A percentile compares a stretch with the other conserved stretches of the same genome.
These are phyloP conservation scores for Lactarius quietus DNA, from an alignment of 768 basidiomycete species.

Conservation along the genomic window DNA sequence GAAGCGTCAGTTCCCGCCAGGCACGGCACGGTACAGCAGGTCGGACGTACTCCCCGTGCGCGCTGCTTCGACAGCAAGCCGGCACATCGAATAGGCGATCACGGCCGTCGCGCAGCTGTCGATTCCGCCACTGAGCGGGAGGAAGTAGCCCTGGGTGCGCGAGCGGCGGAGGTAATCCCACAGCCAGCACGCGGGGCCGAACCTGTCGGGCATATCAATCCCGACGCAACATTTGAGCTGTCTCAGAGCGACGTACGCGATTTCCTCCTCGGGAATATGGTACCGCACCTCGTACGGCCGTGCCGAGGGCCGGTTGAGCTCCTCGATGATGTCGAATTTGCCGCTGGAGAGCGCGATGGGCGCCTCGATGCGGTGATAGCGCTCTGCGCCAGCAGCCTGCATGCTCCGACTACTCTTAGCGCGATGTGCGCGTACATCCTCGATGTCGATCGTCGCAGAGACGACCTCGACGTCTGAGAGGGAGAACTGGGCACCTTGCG, in stretches of 20 bases:
- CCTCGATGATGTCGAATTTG: conserved; percentile 58
- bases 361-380: conserved; percentile 80
- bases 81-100: conserved; percentile 96
- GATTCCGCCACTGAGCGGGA: conserved; percentile 94
- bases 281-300: conserved; percentile 53
- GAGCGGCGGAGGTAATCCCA: conserved; percentile 98
- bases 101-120: conserved; percentile 97
- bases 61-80: conserved; percentile 80
- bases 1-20: not conserved
- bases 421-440: conserved; percentile 89
- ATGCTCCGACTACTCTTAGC: conserved; percentile 80
- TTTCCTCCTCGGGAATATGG: conserved; percentile 92
- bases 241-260: conserved; percentile 66
- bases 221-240: not conserved
- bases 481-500: conserved; percentile 97
- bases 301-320: conserved; percentile 26
- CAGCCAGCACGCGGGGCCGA: conserved; percentile 99
- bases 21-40: too few species aligned
- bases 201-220: conserved; percentile 40
- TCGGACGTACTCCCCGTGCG: conserved; percentile 56
- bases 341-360: conserved; percentile 76
- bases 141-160: conserved; percentile 89
- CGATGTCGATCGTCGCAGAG: conserved; percentile 94
- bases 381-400: conserved; percentile 76
- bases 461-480: conserved; percentile 95